phyloP scores from a whole-genome alignment of 2,329 filamentous ascomycete species.

The Trichophyton mentagrophytes region DNA sequence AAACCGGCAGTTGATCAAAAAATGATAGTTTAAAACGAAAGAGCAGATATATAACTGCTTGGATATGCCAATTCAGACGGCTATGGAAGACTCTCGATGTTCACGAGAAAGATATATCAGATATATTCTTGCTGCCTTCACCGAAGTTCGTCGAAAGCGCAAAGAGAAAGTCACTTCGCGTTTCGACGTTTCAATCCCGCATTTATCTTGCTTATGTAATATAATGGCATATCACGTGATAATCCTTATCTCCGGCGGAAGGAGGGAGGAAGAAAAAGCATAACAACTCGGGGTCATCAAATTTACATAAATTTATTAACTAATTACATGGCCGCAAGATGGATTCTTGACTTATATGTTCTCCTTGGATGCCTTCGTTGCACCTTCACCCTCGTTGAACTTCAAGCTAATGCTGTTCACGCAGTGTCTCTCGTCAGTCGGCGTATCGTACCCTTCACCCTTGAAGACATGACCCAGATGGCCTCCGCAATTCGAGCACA shows the following conservation, averaged over 20 bases:
- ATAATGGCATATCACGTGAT: not conserved
- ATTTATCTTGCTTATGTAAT: not conserved
- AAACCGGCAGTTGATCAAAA: not conserved
- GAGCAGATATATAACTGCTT: not conserved
- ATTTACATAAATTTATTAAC: not conserved
- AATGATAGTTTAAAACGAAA: not conserved
- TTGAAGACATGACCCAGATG: slow-evolving; percentile 87
- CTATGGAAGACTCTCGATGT: not conserved
- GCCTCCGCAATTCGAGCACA: slow-evolving; percentile 87
- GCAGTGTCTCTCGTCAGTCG: slow-evolving; percentile 92
- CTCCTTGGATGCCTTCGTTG: slow-evolving; percentile 4
- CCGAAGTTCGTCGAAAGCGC: not conserved
- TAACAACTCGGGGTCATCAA: not conserved
- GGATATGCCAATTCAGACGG: not conserved
- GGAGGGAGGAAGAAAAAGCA: not conserved
- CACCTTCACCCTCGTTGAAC: slow-evolving; percentile 55
- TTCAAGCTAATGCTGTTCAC: slow-evolving; percentile 88
- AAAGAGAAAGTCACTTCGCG: not conserved
- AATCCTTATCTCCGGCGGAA: not conserved
- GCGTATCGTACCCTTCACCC: slow-evolving; percentile 69
- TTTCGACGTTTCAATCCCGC: not conserved
- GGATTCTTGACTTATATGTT: not conserved
- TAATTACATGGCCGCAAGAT: not conserved
- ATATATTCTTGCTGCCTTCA: not conserved
- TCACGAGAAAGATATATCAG: not conserved